Percentiles rank a stretch among this genome's conserved stretches.
Evolutionary conservation across 805 yeast species (phyloP).

Genomic region (Suhomyces tanzawaensis): DNA sequence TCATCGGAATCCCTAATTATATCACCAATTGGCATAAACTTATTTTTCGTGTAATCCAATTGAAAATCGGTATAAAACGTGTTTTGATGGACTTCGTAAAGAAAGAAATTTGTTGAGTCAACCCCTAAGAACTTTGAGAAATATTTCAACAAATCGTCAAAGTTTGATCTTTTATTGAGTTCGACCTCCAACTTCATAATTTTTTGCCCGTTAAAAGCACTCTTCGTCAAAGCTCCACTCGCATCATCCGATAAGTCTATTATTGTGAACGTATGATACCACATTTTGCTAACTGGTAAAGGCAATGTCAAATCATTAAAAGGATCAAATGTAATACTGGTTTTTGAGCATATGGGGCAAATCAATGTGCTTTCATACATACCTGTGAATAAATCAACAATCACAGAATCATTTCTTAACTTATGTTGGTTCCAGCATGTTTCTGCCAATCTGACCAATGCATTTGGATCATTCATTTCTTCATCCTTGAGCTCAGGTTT

Average conservation of each 20-base stretch:
- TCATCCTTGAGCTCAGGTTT: constrained; percentile 78
- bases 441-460: constrained; percentile 61
- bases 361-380: constrained; percentile 83
- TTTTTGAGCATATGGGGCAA: constrained; percentile 80
- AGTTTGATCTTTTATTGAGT: constrained; percentile 61
- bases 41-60: constrained; percentile 48
- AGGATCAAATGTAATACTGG: constrained; percentile 91
- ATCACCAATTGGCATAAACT: constrained; percentile 64
- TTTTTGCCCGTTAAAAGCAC: constrained; percentile 5
- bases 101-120: constrained; percentile 23
- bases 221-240: constrained; percentile 12
- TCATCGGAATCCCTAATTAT: constrained; percentile 61
- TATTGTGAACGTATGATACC: constrained; percentile 65
- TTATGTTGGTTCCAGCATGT: constrained; percentile 80
- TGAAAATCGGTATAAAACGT: constrained; percentile 72
- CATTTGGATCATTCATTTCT: constrained; percentile 50
- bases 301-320: constrained; percentile 88
- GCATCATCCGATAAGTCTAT: constrained; percentile 46
- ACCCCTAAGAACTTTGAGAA: constrained; percentile 48
- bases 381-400: constrained; percentile 86
- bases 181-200: constrained; percentile 63
- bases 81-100: constrained; percentile 53
- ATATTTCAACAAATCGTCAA: constrained; percentile 59
- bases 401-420: constrained; percentile 77
- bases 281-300: constrained; percentile 69